These are phyloP conservation scores for Avena eriantha DNA, from an alignment of 176 grass and related monocot genomes.

Conservation along the genomic window DNA sequence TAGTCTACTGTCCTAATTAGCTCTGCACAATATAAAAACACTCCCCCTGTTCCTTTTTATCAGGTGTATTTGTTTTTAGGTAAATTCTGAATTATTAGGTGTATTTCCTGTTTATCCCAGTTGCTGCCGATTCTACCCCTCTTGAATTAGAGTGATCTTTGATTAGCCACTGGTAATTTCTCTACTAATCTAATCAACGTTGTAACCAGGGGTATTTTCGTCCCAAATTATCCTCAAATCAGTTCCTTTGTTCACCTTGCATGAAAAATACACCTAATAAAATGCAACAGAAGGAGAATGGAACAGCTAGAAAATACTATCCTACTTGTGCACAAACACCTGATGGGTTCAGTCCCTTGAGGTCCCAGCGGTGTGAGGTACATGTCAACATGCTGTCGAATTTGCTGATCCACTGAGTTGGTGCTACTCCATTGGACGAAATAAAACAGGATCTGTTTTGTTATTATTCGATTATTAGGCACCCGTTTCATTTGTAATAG, in stretches of 20 bases:
- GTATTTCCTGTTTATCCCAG: not conserved
- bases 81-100: not conserved
- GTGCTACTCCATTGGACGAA: not conserved
- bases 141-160: not conserved
- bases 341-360: not conserved
- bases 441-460: not conserved
- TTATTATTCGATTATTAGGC: not conserved
- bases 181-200: not conserved
- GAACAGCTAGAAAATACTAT: constrained; percentile 21
- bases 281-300: not conserved
- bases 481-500: not conserved
- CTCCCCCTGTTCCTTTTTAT: no score
- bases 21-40: constrained; percentile 26
- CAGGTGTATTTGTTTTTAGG: not conserved
- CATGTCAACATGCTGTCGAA: not conserved
- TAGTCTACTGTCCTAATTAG: constrained; percentile 13
- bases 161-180: not conserved
- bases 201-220: not conserved
- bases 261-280: not conserved
- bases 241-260: not conserved
- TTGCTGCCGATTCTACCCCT: not conserved
- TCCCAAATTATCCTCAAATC: not conserved
- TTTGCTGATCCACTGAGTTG: not conserved
- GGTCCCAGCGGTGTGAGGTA: not conserved
- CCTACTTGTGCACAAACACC: not conserved